A percentile compares a stretch with the other conserved stretches of the same genome.
Conservation (phyloP, 345 rosid species). For the Barbarea vulgaris region DNA sequence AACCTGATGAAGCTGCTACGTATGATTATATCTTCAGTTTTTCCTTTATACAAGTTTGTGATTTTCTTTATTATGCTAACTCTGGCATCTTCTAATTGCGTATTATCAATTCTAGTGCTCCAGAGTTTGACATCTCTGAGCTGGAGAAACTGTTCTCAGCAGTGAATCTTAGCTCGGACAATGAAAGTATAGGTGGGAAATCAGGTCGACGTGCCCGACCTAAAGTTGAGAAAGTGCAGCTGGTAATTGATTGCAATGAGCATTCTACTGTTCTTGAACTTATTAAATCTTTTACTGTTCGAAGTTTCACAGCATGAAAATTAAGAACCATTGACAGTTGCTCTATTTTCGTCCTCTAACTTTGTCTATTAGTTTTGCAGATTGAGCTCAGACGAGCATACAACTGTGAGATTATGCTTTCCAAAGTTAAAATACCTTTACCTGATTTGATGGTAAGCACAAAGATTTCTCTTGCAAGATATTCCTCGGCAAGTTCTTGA, state of each 20-base stretch:
- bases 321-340: conserved; percentile 11
- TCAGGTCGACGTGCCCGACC: conserved; percentile 52
- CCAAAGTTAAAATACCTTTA: conserved; percentile 80
- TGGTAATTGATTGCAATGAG: conserved; percentile 59
- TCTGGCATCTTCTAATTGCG: conserved; percentile 25
- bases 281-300: neutral
- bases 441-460: conserved; percentile 71
- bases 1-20: conserved; percentile 73
- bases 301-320: conserved; percentile 18
- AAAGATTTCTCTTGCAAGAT: neutral
- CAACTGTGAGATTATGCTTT: conserved; percentile 87
- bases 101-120: conserved; percentile 55
- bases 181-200: conserved; percentile 48
- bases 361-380: conserved; percentile 52
- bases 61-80: conserved; percentile 17
- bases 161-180: conserved; percentile 53
- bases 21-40: conserved; percentile 36
- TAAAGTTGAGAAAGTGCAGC: conserved; percentile 77
- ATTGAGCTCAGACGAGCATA: conserved; percentile 82
- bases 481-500: conserved; percentile 12
- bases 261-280: conserved; percentile 17
- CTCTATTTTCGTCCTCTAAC: conserved; percentile 38
- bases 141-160: conserved; percentile 82
- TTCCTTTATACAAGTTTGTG: conserved; percentile 14
- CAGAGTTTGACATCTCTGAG: conserved; percentile 78